Percentiles rank a stretch among this genome's conserved stretches.
These are phyloP conservation scores for Mycocentrospora acerina DNA, from an alignment of 2,329 filamentous ascomycete species.

Conservation along the genomic window DNA sequence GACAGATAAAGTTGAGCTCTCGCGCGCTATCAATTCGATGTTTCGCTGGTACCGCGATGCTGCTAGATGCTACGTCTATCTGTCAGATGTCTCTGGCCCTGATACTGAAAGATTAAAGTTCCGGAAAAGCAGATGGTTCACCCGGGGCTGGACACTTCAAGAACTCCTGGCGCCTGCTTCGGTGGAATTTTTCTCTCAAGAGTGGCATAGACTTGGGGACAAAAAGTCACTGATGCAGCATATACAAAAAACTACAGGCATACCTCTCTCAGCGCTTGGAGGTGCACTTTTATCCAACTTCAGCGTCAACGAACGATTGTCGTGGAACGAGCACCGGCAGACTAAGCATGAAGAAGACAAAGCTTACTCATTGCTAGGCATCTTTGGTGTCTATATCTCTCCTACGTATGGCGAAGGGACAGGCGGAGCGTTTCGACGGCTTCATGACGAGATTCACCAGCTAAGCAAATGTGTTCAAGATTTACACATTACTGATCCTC, in stretches of 20 bases:
- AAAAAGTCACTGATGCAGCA: not conserved
- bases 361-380: constrained; percentile 11
- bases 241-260: constrained; percentile 8
- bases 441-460: constrained; percentile 13
- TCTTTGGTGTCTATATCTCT: constrained; percentile 11
- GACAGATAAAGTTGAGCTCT: constrained; percentile 1
- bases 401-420: constrained; percentile 8
- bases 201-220: constrained; percentile 9
- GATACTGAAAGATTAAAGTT: constrained; percentile 6
- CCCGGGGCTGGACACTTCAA: too few relatives aligned
- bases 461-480: constrained; percentile 8
- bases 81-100: constrained; percentile 2
- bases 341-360: constrained; percentile 11
- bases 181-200: constrained; percentile 17
- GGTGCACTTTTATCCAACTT: constrained; percentile 1
- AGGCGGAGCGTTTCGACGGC: constrained; percentile 11
- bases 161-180: constrained; percentile 13
- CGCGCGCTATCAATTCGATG: constrained; percentile 17
- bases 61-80: constrained; percentile 3
- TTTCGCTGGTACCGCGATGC: constrained; percentile 6
- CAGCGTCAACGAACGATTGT: constrained; percentile 9
- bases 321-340: constrained; percentile 7
- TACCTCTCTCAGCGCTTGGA: constrained; percentile 4
- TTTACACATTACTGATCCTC: constrained; percentile 8
- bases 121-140: constrained; percentile 1